Conservation (phyloP, 345 rosid genomes). For the Boechera stricta region DNA sequence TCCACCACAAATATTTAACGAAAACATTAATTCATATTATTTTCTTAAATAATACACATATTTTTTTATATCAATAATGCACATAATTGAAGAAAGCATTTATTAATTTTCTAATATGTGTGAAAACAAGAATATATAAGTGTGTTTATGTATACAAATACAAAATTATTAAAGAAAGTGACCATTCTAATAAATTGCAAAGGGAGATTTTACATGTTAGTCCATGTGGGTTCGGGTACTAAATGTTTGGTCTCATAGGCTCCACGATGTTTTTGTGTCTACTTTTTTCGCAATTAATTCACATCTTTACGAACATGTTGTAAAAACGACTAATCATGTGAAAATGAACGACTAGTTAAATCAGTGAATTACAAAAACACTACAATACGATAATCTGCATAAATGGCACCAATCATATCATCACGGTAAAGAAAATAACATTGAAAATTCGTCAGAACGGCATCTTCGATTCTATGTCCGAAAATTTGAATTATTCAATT, state of each 20-base stretch:
- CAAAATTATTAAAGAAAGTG: slow-evolving; percentile 20
- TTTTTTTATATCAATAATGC: slow-evolving; percentile 11
- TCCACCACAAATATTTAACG: slow-evolving; percentile 18
- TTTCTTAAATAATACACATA: slow-evolving; percentile 1
- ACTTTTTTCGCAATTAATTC: slow-evolving; percentile 18
- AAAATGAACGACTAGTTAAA: slow-evolving; percentile 21
- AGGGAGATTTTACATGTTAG: slow-evolving; percentile 45
- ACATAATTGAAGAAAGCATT: slow-evolving; percentile 20
- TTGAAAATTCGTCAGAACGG: slow-evolving; percentile 8
- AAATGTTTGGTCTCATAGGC: slow-evolving; percentile 46
- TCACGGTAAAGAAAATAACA: slow-evolving; percentile 1
- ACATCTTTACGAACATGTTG: slow-evolving; percentile 23
- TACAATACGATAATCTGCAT: slow-evolving; percentile 22
- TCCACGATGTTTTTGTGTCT: slow-evolving; percentile 46
- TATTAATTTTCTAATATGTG: not conserved
- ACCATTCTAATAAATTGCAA: slow-evolving; percentile 20
- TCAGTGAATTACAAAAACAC: slow-evolving; percentile 8
- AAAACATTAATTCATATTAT: not conserved
- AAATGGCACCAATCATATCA: slow-evolving; percentile 26
- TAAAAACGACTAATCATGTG: slow-evolving; percentile 26
- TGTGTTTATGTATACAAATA: slow-evolving; percentile 3
- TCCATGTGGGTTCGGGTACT: slow-evolving; percentile 48
- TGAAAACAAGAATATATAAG: slow-evolving; percentile 9
- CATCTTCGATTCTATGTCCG: slow-evolving; percentile 23
- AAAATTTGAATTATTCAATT: slow-evolving; percentile 3